Base-by-base conservation (phyloP, 1,139 yeast genomes). In the Arxiozyma bovina region DNA sequence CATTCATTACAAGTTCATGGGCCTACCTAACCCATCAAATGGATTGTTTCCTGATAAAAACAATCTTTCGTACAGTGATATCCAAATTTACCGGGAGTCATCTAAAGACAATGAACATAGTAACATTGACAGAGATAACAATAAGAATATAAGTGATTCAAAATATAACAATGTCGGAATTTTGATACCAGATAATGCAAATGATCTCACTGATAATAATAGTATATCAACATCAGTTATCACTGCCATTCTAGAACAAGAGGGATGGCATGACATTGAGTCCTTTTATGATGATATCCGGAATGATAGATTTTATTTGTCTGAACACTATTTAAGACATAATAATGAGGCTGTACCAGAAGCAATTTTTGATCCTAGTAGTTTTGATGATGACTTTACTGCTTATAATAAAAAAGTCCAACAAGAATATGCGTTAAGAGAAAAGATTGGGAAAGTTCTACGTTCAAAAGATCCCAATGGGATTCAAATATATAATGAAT, bases 351-450 rank as follows among this genome's bases (percentile, higher is more conserved):
- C 18, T 40, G 7, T 49, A 34, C 21, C 22, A 21, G 50, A 48
- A 30, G 45, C 41, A 53, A 12, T 47, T 30, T 44, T 51, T 2
- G 43, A 48, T 27, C 54, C 45, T 18, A 49, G 25, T 20, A n/a
- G 41, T 7, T 8, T 42, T 4, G 30, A 44, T 21, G 54, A 51
- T 50, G 67, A 64, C 48, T 66, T 64, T 43, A 51, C 56, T 12
- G 51, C 49, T 1, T 66, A 66, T 55, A 59, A 64, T 46, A 50
- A 48, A 20, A 61, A 57, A 45, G 61, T 65, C 4, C 56, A 58
- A 42, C 55, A 55, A 43, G 68, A 66, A 43, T 61, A 61, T 41
- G 58, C 54, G 27, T 42, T 65, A 27, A 54, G 69, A 49, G 64
- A 61, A 8, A 64, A 61, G 48, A 18, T 64, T 46, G 65, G 64